Evolutionary conservation across 352 stramenopile genomes (phyloP).

Genomic region (Globisporangium lucens): DNA sequence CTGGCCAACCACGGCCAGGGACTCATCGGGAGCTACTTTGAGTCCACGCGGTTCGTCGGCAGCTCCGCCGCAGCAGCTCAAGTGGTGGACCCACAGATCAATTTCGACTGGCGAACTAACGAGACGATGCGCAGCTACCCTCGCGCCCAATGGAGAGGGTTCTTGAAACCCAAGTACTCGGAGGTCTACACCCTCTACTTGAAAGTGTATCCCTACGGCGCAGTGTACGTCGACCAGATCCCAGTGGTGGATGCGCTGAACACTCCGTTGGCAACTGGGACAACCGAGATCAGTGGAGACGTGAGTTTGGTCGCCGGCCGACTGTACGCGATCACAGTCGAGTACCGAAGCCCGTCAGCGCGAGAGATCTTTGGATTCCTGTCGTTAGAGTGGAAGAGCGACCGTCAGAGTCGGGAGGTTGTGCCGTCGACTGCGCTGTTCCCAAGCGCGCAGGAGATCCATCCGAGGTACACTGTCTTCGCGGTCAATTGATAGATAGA

Average conservation of each 20-base stretch:
- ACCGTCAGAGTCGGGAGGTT: constrained; percentile 21
- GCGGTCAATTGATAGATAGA: constrained; percentile 4
- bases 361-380: constrained; percentile 19
- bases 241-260: constrained; percentile 43
- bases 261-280: constrained; percentile 3
- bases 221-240: constrained; percentile 34
- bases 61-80: constrained; percentile 3
- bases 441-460: constrained; percentile 26
- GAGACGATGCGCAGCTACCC: constrained; percentile 37
- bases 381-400: constrained; percentile 29
- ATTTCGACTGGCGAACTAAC: constrained; percentile 42
- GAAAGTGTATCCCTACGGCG: constrained; percentile 20
- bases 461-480: constrained; percentile 23
- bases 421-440: constrained; percentile 25
- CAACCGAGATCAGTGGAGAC: constrained; percentile 3
- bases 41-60: constrained; percentile 19
- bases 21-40: constrained; percentile 39
- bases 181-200: constrained; percentile 39
- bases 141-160: constrained; percentile 45
- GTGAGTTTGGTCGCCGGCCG: constrained; percentile 26
- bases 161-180: constrained; percentile 35
- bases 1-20: constrained; percentile 28
- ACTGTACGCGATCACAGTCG: constrained; percentile 41
- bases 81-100: constrained; percentile 29
- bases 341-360: constrained; percentile 29